phyloP scores from a whole-genome alignment of 805 yeast genomes.

The Candida germanica region DNA sequence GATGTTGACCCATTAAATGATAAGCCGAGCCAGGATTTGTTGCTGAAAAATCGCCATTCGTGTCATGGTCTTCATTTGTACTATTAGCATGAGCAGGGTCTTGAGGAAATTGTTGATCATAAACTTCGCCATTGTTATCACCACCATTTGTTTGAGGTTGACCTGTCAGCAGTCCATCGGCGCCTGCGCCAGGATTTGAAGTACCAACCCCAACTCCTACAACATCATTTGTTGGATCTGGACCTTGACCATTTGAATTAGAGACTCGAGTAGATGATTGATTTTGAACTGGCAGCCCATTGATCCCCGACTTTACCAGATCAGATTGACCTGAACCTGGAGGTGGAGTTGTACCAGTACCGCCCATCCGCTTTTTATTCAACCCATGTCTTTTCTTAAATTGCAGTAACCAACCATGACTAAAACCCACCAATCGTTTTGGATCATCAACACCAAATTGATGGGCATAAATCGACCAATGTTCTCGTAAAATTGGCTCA shows the following conservation, averaged over 20 bases:
- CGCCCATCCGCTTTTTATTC: conserved; percentile 28
- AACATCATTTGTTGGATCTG: too few relatives aligned
- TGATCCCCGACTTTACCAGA: not conserved
- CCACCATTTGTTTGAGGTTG: conserved; percentile 2
- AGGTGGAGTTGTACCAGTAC: too few relatives aligned
- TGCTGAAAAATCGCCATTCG: conserved; percentile 8
- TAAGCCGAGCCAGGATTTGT: conserved; percentile 11
- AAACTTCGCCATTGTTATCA: conserved; percentile 12
- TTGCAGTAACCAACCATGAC: conserved; percentile 63
- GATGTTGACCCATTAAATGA: conserved; percentile 21
- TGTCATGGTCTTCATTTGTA: conserved; percentile 7
- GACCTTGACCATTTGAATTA: too few relatives aligned
- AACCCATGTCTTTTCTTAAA: conserved; percentile 59
- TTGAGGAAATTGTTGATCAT: conserved; percentile 14
- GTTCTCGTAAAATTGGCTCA: conserved; percentile 53
- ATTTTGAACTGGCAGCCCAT: not conserved
- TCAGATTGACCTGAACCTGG: too few relatives aligned
- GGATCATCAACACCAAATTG: conserved; percentile 59
- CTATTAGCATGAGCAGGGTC: conserved; percentile 7
- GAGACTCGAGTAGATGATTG: too few relatives aligned
- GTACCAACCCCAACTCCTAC: not conserved
- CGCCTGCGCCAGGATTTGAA: not conserved
- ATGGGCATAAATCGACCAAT: conserved; percentile 55
- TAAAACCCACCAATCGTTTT: conserved; percentile 50
- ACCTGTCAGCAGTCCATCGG: conserved; percentile 3